A percentile compares a stretch with the other conserved stretches of the same genome.
These are phyloP conservation scores for Corymbia maculata DNA, from an alignment of 345 rosid species.

Conservation along the genomic window DNA sequence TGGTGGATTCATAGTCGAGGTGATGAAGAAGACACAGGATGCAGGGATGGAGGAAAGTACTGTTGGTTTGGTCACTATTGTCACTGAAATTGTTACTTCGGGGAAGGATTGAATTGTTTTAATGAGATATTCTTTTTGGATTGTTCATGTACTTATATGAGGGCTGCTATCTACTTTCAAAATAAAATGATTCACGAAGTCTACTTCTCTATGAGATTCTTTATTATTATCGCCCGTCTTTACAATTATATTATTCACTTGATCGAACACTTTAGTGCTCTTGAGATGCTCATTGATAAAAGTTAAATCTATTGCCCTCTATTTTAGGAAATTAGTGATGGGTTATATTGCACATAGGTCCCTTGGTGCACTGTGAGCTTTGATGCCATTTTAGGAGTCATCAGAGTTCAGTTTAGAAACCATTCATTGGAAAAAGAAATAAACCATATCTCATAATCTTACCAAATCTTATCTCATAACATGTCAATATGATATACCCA, in stretches of 20 bases:
- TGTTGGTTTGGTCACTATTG: conserved; percentile 47
- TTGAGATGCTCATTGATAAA: neutral
- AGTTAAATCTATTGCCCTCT: neutral
- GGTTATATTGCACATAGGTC: neutral
- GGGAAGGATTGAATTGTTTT: neutral
- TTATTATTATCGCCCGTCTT: neutral
- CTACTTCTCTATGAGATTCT: no score
- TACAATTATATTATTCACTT: neutral
- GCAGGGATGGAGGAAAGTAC: no score
- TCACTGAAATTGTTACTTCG: conserved; percentile 14
- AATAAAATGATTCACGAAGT: neutral
- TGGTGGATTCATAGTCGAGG: no score
- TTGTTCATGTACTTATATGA: neutral
- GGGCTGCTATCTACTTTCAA: neutral
- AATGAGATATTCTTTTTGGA: neutral
- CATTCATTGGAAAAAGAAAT: no score
- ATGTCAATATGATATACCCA: no score
- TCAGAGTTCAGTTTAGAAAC: no score
- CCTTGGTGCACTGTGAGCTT: no score
- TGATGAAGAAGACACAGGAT: no score
- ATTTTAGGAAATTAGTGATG: neutral
- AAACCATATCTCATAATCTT: no score
- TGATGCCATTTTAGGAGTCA: no score
- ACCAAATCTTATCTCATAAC: no score
- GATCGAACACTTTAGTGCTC: neutral